Evolutionary conservation across 2,329 filamentous ascomycete genomes (phyloP).

Genomic region (Elsinoe australis): DNA sequence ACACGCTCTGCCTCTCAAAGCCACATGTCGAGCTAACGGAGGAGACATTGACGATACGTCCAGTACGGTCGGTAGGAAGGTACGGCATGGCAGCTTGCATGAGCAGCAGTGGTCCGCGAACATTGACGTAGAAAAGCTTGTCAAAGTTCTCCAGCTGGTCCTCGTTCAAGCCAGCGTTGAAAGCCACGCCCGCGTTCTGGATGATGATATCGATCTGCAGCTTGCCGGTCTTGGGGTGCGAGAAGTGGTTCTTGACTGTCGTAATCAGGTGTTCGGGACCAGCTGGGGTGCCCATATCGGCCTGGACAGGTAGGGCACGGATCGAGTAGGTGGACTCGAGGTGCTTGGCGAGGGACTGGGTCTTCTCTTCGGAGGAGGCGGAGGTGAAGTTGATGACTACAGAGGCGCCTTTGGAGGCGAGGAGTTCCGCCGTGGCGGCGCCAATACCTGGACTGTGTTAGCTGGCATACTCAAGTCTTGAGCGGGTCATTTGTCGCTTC

Average conservation of each 20-base stretch:
- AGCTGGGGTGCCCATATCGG: constrained; percentile 58
- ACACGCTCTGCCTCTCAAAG: constrained; percentile 52
- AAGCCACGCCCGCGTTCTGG: constrained; percentile 70
- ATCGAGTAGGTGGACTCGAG: constrained; percentile 53
- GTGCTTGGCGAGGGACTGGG: constrained; percentile 47
- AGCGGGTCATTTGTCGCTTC: no score
- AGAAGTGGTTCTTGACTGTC: constrained; percentile 53
- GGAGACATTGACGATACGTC: constrained; percentile 56
- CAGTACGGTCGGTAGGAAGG: constrained; percentile 59
- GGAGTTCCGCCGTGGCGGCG: constrained; percentile 56
- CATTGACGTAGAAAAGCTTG: constrained; percentile 69
- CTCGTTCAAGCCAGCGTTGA: constrained; percentile 58
- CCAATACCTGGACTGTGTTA: constrained; percentile 54
- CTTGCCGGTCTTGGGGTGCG: constrained; percentile 44
- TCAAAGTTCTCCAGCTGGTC: constrained; percentile 60
- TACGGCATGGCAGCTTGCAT: constrained; percentile 64
- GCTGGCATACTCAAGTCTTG: background rate
- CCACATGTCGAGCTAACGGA: constrained; percentile 52
- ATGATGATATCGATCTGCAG: constrained; percentile 75
- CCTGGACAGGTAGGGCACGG: constrained; percentile 56
- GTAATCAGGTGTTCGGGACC: constrained; percentile 55
- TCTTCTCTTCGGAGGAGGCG: constrained; percentile 48
- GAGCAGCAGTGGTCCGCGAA: constrained; percentile 70
- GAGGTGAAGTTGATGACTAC: constrained; percentile 67
- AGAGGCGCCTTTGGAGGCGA: constrained; percentile 64